Evolutionary conservation across 2,329 filamentous ascomycete species (phyloP), one percentile per base, ranked within the genome.

Genomic region (Aureobasidium sp.): DNA sequence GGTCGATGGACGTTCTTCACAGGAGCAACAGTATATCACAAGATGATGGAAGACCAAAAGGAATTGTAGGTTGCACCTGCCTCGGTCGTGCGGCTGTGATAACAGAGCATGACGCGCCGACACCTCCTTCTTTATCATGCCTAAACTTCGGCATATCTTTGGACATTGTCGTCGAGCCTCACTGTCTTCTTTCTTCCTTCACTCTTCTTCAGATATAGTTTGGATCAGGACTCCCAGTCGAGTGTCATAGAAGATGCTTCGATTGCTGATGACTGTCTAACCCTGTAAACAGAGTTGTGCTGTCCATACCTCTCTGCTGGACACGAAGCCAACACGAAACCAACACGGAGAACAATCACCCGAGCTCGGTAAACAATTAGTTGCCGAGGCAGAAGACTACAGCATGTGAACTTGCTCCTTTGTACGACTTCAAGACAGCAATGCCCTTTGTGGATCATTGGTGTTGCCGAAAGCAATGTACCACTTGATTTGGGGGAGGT

Each of bases 31-130:
- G 22, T 11, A 57, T 40, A 44, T 45, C 53, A 56, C 52, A 31
- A 56, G 52, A 39, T 24, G 39, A 17, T 11, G 50, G 5, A 29
- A 29, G 15, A 42, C 29, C 22, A 29, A 17, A n/a, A 57, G 42
- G 39, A 24, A 33, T 11, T 19, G 19, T 44, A 56, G 39, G 8
- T 35, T 45, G 35, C 40, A 35, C 53, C n/a, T 48, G 24, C 42
- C 54, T 58, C 54, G 54, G 54, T 48, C 54, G 33, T 35, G n/a
- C 42, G 54, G 54, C 54, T 48, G 24, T 58, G 54, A 58, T 58
- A 58, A 48, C 53, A 22, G 33, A 58, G 54, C 42, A 22, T 48
- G 19, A 33, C 44, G 8, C 42, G 24, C 19, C 39, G 37, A 40
- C 53, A 27, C 42, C 9, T n/a, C 39, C 37, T 17, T 22, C 49